Evolutionary conservation across 768 basidiomycete genomes (phyloP), one percentile per base, ranked within the genome.

Genomic region (Grammothele lineata): DNA sequence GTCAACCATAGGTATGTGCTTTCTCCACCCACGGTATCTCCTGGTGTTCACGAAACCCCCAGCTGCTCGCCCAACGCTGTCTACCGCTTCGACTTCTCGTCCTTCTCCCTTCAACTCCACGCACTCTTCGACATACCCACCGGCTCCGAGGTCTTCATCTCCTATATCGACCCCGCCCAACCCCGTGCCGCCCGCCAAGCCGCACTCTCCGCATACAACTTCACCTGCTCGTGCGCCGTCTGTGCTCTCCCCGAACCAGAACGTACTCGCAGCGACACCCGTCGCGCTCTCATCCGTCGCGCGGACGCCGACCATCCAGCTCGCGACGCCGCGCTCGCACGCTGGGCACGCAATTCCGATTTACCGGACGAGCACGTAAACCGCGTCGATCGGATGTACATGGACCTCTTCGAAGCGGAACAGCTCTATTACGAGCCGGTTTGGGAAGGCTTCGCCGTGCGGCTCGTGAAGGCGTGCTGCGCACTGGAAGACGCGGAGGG

Each of bases 41-140:
- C 27, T n/a, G n/a, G n/a, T n/a, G n/a, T 30, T 7, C 27, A 14
- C 14, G 27, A 7, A 7, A 30, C 40, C 5, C 30, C 4, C 26
- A 51, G 50, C 32, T 51, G 50, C 50, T 43, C 40, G 2, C 50
- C 50, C 3, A 51, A 51, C 32, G 50, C 45, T 1, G 41, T 21
- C 0, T 52, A 43, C 37, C 37, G 25, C 10, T 52, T 42, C 18
- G 45, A 47, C 32, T 32, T 12, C 11, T 2, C 1, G 17, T 24
- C 40, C 6, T 39, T 47, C 41, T 42, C 45, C 9, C 21, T 32
- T 24, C 36, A 47, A 11, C 19, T 52, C 14, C 50, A 45, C n/a
- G 50, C 50, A 1, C 41, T 52, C 30, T 25, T 26, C 23, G 30
- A 41, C 27, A 52, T 52, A 22, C 37, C 37, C 3, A 22, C 41